Base-by-base conservation (phyloP, 2,329 filamentous ascomycete species). In the Aschersonia sp. region DNA sequence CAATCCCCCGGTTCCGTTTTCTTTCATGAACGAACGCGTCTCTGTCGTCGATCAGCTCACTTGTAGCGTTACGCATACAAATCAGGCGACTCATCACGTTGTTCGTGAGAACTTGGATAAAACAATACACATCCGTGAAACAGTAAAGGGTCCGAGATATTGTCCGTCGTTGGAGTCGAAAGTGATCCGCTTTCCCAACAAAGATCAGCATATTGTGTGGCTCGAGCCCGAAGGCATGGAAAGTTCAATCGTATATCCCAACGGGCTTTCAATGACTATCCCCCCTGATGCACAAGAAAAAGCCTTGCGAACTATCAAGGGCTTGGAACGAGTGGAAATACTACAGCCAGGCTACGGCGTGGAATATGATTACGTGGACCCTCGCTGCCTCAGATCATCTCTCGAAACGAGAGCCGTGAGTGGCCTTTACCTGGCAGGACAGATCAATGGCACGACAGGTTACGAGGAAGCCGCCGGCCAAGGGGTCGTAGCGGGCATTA, bases 281-380 rank as follows among this genome's bases (percentile, higher is more conserved):
- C 92, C 92, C 0, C 82, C 81, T 0, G 87, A 90, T 48, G 87
- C 85, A 0, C 92, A 98, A 62, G 82, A 86, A 56, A 76, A 82
- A 46, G 79, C 94, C 59, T 71, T 98, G n/a, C 83, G 81, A 48
- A 94, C 87, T 0, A 84, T 98, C 47, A 74, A 69, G n/a, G 92
- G 92, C 0, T 73, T 98, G 1, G 90, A 97, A 59, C 79, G 89
- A 50, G 88, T 88, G 5, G 80, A 73, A 30, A 95, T 98, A 89
- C 76, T 94, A 6, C 90, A 97, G 58, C 84, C 90, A 1, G 92
- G 90, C 7, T 98, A 98, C 58, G 92, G 92, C 6, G 92, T 98
- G 2, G 92, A 98, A 62, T 98, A 98, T 64, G 92, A 97, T 67
- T 98, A 98, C 62, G 87, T 98, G 14, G 92, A 98, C 60, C 92